These are phyloP conservation scores for Rhinocladiella similis DNA, from an alignment of 2,329 filamentous ascomycete species.

Conservation along the genomic window DNA sequence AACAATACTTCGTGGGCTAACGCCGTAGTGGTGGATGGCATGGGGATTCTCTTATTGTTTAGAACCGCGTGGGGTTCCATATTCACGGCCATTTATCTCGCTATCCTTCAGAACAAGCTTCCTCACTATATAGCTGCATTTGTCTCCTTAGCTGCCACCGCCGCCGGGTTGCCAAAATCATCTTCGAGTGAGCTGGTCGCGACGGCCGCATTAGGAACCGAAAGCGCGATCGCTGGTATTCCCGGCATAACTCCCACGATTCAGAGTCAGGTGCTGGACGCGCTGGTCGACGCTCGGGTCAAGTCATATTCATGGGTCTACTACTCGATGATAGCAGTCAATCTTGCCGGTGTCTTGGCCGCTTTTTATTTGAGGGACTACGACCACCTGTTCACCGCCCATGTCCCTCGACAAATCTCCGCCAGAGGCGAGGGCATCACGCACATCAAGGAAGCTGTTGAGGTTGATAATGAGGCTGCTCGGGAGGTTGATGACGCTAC, in stretches of 20 bases:
- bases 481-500: not conserved
- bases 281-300: slow-evolving; percentile 21
- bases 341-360: slow-evolving; percentile 18
- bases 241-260: slow-evolving; percentile 24
- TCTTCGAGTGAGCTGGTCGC: slow-evolving; percentile 24
- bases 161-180: slow-evolving; percentile 24
- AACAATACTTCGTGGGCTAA: not conserved
- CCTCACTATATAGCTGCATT: slow-evolving; percentile 21
- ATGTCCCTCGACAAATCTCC: slow-evolving; percentile 6
- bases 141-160: slow-evolving; percentile 14
- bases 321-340: slow-evolving; percentile 27
- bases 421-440: not conserved
- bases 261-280: slow-evolving; percentile 8
- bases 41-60: slow-evolving; percentile 6
- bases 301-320: slow-evolving; percentile 29
- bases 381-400: slow-evolving; percentile 27
- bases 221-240: slow-evolving; percentile 21
- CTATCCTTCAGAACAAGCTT: slow-evolving; percentile 28
- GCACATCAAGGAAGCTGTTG: not conserved
- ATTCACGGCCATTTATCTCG: slow-evolving; percentile 6
- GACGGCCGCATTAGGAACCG: slow-evolving; percentile 21
- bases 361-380: slow-evolving; percentile 24
- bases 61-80: slow-evolving; percentile 1
- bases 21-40: not conserved
- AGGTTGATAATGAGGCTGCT: not conserved